A percentile compares a stretch with the other conserved stretches of the same genome.
phyloP scores from a whole-genome alignment of 2,329 filamentous ascomycete genomes.

The Mollisia scopiformis region DNA sequence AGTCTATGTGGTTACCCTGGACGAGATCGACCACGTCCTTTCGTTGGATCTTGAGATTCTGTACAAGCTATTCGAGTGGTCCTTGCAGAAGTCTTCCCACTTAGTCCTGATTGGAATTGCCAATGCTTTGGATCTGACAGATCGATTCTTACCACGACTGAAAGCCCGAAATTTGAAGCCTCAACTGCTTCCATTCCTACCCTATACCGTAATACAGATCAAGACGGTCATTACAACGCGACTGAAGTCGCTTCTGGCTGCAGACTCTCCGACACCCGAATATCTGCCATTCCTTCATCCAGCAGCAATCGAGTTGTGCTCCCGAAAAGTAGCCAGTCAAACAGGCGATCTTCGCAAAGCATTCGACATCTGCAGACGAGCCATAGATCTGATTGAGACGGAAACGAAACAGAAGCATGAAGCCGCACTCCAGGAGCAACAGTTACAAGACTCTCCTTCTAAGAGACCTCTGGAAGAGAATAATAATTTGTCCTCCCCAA shows the following conservation, averaged over 20 bases:
- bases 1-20: constrained; percentile 82
- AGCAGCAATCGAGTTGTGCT: constrained; percentile 89
- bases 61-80: constrained; percentile 97
- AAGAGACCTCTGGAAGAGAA: constrained; percentile 83
- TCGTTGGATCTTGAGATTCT: constrained; percentile 86
- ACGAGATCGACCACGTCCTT: constrained; percentile 94
- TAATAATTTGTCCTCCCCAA: constrained; percentile 68
- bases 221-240: constrained; percentile 84
- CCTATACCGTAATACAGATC: constrained; percentile 87
- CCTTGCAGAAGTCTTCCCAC: constrained; percentile 76
- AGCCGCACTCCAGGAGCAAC: constrained; percentile 58
- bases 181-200: constrained; percentile 85
- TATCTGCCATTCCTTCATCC: constrained; percentile 90
- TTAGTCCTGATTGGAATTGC: constrained; percentile 90
- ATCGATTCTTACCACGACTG: constrained; percentile 89
- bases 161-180: constrained; percentile 93
- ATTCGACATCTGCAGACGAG: constrained; percentile 89
- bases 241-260: constrained; percentile 72
- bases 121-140: constrained; percentile 93
- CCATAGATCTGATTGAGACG: constrained; percentile 84
- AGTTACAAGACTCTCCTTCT: constrained; percentile 65
- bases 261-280: constrained; percentile 52
- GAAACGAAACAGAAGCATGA: constrained; percentile 79
- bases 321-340: constrained; percentile 92
- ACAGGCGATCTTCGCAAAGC: constrained; percentile 94